These are phyloP conservation scores for Leishmania turanica DNA, from an alignment of 208 protist species.

Conservation along the genomic window DNA sequence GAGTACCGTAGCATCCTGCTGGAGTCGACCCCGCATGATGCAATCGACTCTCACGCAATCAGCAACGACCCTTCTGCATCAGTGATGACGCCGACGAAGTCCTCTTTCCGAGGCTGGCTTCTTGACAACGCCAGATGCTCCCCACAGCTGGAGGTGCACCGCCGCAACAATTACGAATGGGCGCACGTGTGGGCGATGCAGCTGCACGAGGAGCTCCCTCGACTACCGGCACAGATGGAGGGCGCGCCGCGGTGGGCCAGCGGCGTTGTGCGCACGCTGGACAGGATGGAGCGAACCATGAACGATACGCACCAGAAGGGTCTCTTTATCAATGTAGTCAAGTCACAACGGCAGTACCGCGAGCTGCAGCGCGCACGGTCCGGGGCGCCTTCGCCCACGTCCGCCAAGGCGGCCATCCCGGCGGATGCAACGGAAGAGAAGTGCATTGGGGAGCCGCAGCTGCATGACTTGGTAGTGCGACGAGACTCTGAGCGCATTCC, in stretches of 20 bases:
- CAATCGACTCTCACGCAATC: neutral
- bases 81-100: neutral
- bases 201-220: conserved; percentile 35
- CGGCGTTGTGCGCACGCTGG: conserved; percentile 38
- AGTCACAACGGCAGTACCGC: conserved; percentile 17
- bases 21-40: neutral
- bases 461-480: conserved; percentile 18
- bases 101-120: conserved; percentile 7
- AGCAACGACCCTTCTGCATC: neutral
- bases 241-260: conserved; percentile 24
- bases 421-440: neutral
- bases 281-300: conserved; percentile 63
- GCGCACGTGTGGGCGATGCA: conserved; percentile 40
- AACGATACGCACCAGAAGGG: conserved; percentile 33
- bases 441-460: neutral
- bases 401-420: neutral
- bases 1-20: conserved; percentile 40
- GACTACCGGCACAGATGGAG: conserved; percentile 49
- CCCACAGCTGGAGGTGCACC: conserved; percentile 23
- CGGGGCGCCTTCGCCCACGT: neutral
- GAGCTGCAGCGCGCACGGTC: neutral
- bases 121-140: conserved; percentile 15
- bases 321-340: conserved; percentile 58
- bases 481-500: conserved; percentile 21
- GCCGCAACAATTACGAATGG: conserved; percentile 28